Conservation (phyloP, 2,329 filamentous ascomycete species). For the Trichoderma sp. region DNA sequence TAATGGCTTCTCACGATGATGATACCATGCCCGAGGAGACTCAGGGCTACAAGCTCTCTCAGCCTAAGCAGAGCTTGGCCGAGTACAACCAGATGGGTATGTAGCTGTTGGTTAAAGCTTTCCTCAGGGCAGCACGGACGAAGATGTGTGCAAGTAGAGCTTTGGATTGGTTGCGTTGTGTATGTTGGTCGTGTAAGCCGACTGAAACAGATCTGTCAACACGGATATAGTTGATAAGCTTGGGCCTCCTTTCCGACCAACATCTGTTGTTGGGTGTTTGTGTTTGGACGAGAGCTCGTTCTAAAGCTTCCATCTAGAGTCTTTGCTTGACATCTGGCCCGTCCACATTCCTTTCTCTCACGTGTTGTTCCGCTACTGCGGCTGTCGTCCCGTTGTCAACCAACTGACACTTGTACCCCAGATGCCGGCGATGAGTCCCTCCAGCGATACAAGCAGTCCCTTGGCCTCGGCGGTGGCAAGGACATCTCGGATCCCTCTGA, state of each 20-base stretch:
- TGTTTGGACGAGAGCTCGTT: neutral
- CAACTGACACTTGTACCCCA: constrained; percentile 28
- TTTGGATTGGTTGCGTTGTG: neutral
- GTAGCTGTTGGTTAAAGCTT: constrained; percentile 31
- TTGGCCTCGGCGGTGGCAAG: constrained; percentile 75
- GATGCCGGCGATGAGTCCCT: constrained; percentile 83
- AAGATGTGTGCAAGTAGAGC: neutral
- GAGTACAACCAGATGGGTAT: constrained; percentile 92
- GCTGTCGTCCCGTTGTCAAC: neutral
- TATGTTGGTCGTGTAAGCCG: neutral
- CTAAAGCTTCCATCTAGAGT: neutral
- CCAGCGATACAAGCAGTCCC: constrained; percentile 94
- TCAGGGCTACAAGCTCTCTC: constrained; percentile 94
- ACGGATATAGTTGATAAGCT: neutral
- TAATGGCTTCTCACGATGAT: constrained; percentile 68
- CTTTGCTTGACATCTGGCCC: neutral
- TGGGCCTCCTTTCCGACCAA: neutral
- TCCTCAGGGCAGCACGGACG: neutral
- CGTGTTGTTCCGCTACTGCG: neutral
- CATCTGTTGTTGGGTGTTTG: neutral
- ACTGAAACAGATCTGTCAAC: neutral
- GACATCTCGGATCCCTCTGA: constrained; percentile 75
- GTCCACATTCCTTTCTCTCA: neutral
- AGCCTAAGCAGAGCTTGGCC: constrained; percentile 93
- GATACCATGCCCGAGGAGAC: constrained; percentile 85